Conservation (phyloP, 495 filamentous ascomycete species). For the Chaetomium tenue region DNA sequence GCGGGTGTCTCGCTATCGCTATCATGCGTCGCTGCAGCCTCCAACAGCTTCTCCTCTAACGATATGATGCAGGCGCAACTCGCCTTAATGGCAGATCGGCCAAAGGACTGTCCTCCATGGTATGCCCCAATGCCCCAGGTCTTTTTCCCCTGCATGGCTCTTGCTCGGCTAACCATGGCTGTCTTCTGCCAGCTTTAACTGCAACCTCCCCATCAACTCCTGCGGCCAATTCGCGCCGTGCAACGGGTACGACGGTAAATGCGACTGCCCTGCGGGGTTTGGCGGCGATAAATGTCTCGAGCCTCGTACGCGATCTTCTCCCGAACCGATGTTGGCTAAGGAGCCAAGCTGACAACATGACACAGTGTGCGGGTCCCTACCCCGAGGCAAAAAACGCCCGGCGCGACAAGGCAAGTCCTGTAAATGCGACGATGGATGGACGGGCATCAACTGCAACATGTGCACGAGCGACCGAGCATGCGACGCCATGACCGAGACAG, state of each 20-base stretch:
- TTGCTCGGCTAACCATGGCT: not conserved
- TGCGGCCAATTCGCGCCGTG: conserved; percentile 87
- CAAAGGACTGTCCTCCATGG: conserved; percentile 64
- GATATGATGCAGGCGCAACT: conserved; percentile 54
- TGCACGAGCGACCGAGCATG: conserved; percentile 81
- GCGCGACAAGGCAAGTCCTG: conserved; percentile 67
- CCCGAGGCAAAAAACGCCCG: conserved; percentile 70
- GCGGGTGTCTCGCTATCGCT: conserved; percentile 45
- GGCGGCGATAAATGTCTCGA: conserved; percentile 88
- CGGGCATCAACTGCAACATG: conserved; percentile 98
- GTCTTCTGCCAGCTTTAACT: conserved; percentile 76
- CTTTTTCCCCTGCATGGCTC: not conserved
- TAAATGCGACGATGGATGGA: conserved; percentile 91
- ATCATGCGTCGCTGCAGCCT: conserved; percentile 43
- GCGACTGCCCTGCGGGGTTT: conserved; percentile 85
- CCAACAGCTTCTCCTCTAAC: conserved; percentile 46
- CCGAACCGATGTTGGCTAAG: not conserved
- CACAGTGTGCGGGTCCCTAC: conserved; percentile 79
- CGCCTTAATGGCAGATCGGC: conserved; percentile 52
- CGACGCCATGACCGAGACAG: conserved; percentile 75
- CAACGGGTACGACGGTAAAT: conserved; percentile 84
- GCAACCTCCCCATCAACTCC: conserved; percentile 83
- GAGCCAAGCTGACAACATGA: conserved; percentile 1
- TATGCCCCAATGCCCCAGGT: conserved; percentile 41
- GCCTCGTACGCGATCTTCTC: conserved; percentile 53